Percentiles rank a stretch among this genome's conserved stretches.
phyloP scores from a whole-genome alignment of 1,139 yeast species.

The Zygosaccharomyces sapae region DNA sequence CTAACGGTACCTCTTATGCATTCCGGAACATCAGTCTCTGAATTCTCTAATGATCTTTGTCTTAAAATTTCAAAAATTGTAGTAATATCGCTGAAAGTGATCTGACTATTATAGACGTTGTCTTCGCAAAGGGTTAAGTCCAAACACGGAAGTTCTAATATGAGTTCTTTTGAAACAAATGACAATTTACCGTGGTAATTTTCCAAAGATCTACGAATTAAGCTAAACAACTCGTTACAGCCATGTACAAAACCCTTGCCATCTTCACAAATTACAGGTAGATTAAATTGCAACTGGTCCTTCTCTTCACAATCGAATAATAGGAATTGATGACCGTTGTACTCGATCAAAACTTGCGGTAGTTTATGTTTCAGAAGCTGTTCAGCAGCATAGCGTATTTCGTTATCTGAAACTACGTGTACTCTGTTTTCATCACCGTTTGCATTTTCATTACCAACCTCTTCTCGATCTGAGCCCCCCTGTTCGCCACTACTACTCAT shows the following conservation, averaged over 20 bases:
- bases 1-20: slow-evolving; percentile 22
- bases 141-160: slow-evolving; percentile 26
- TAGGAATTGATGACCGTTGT: slow-evolving; percentile 20
- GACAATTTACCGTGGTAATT: slow-evolving; percentile 24
- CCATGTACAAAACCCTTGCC: slow-evolving; percentile 19
- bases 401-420: slow-evolving; percentile 11
- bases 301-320: slow-evolving; percentile 23
- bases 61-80: slow-evolving; percentile 32
- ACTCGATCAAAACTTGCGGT: slow-evolving; percentile 21
- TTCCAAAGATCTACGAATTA: slow-evolving; percentile 29
- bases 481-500: slow-evolving; percentile 5
- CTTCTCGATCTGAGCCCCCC: slow-evolving; percentile 3
- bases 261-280: slow-evolving; percentile 26
- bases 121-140: slow-evolving; percentile 35
- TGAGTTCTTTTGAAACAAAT: slow-evolving; percentile 31
- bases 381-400: slow-evolving; percentile 22
- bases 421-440: slow-evolving; percentile 6
- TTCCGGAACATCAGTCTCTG: slow-evolving; percentile 24
- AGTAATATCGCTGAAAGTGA: slow-evolving; percentile 33
- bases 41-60: slow-evolving; percentile 26
- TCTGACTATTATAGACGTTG: slow-evolving; percentile 32
- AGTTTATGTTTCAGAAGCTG: slow-evolving; percentile 15
- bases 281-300: slow-evolving; percentile 6
- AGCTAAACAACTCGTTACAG: slow-evolving; percentile 26
- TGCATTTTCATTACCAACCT: slow-evolving; percentile 1